phyloP scores from a whole-genome alignment of 495 filamentous ascomycete species.

The Penicillium soppii region DNA sequence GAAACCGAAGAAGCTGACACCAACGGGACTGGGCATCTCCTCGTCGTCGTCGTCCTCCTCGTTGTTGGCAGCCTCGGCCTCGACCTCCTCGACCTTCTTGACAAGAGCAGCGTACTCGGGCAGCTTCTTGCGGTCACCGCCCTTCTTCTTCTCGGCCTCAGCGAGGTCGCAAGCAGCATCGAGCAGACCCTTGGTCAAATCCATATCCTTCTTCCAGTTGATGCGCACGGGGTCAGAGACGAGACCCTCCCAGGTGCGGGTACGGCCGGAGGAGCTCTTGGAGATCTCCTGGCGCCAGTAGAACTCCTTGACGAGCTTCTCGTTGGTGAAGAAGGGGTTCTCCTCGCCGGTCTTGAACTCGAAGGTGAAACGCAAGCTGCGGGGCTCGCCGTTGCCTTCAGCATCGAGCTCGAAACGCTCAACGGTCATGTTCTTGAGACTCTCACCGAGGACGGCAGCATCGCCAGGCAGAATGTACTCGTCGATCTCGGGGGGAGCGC shows the following conservation, averaged over 20 bases:
- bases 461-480: slow-evolving; percentile 79
- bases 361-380: slow-evolving; percentile 45
- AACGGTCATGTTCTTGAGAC: slow-evolving; percentile 64
- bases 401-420: slow-evolving; percentile 72
- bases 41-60: slow-evolving; percentile 50
- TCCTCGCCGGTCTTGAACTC: slow-evolving; percentile 43
- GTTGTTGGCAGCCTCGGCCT: slow-evolving; percentile 19
- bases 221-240: slow-evolving; percentile 84
- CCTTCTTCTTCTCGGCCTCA: slow-evolving; percentile 60
- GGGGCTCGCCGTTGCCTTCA: slow-evolving; percentile 49
- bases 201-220: slow-evolving; percentile 81
- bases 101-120: slow-evolving; percentile 52
- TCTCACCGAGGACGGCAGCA: slow-evolving; percentile 60
- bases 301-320: slow-evolving; percentile 82
- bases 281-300: slow-evolving; percentile 63
- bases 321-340: slow-evolving; percentile 77
- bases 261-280: slow-evolving; percentile 41
- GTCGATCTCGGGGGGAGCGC: slow-evolving; percentile 79
- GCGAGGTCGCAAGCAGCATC: slow-evolving; percentile 65
- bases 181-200: slow-evolving; percentile 78
- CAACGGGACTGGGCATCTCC: slow-evolving; percentile 52
- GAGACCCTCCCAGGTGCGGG: slow-evolving; percentile 63
- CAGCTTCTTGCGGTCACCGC: slow-evolving; percentile 35
- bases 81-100: slow-evolving; percentile 41
- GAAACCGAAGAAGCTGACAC: slow-evolving; percentile 80